Conservation (phyloP, 75 land plant genomes). For the Pinus tabuliformis region DNA sequence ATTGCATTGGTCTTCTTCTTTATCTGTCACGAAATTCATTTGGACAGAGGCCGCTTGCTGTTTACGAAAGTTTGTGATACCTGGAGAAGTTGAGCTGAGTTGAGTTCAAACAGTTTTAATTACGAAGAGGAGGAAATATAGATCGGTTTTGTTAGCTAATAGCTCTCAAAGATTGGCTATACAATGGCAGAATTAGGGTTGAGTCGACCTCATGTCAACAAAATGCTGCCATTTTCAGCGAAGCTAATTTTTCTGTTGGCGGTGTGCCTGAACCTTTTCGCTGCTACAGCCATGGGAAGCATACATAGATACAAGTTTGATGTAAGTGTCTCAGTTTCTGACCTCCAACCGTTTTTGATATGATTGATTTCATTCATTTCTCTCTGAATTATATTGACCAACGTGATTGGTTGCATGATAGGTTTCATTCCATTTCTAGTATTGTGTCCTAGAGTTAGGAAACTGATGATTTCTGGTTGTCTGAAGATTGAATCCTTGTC, state of each 20-base stretch:
- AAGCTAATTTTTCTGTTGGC: neutral
- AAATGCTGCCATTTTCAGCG: neutral
- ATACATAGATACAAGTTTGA: neutral
- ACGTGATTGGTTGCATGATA: neutral
- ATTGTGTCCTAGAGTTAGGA: no score
- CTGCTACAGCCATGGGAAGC: neutral
- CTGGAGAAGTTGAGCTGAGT: no score
- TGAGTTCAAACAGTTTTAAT: neutral
- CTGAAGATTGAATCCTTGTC: neutral
- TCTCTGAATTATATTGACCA: no score
- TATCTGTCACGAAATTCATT: neutral
- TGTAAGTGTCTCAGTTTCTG: neutral
- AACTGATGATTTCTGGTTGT: neutral
- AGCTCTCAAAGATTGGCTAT: neutral
- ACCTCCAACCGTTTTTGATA: neutral
- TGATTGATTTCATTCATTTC: no score
- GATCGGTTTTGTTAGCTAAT: neutral
- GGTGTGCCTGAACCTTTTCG: neutral
- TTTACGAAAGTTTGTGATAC: neutral
- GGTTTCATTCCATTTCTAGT: neutral
- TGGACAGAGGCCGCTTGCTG: neutral
- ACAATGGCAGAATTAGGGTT: neutral
- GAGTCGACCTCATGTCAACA: neutral
- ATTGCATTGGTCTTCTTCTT: neutral
- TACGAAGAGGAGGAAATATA: no score